Evolutionary conservation across 2,329 filamentous ascomycete species (phyloP), one percentile per base, ranked within the genome.

Genomic region (Triangularia verruculosa): DNA sequence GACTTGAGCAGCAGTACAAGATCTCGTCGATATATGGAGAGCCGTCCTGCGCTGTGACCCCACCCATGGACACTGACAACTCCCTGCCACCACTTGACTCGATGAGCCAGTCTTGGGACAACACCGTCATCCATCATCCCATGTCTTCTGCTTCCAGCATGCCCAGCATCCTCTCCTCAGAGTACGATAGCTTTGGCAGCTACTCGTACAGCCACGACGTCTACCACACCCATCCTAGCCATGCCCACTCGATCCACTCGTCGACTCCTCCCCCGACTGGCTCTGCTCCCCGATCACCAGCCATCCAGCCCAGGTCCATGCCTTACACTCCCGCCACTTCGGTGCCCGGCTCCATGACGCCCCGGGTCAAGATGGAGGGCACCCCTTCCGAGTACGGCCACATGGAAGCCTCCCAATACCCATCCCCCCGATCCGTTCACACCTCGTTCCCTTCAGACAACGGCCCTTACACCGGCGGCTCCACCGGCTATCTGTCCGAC

Each of bases 111-210:
- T 69, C 77, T 55, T 75, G 78, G 55, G 84, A 82, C 82, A 74
- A 71, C 66, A 77, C 76, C 34, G 69, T 74, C 32, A 69, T 77
- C 51, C 74, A 82, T 64, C 78, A 80, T 25, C 72, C 78, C 25
- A 70, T 74, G 20, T 74, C 78, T 43, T 77, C 77, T 1, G 76
- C 78, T 3, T 72, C 79, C 54, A 74, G 75, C 61, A 76, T 79
- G 65, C 77, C 81, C 60, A 80, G 77, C 68, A 76, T 82, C 28
- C 72, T 84, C 62, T 76, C 81, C 32, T 72, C 79, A 34, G 82
- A 83, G 54, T 86, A 85, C 70, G 80, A 82, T 68, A 72, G 78
- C 28, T 86, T 84, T 70, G 75, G 77, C 65, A 75, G 76, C 62
- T 85, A 83, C 69, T 59, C 80, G 2, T 85, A 83, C 68, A 76